phyloP scores from a whole-genome alignment of 257 asterid genomes.

The Solanum sitiens region DNA sequence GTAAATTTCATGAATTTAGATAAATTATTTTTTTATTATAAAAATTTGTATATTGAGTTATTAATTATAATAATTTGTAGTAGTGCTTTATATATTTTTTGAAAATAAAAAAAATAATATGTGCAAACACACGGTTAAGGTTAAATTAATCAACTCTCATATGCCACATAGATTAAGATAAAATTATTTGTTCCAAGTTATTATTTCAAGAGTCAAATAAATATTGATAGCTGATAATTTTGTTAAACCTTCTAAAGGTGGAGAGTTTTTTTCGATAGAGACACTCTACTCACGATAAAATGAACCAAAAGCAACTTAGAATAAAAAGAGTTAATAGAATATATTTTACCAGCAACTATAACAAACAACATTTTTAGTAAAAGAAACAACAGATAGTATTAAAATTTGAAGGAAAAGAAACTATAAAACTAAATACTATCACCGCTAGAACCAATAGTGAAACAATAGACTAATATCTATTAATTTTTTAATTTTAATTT shows the following conservation, averaged over 20 bases:
- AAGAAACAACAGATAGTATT: too few relatives aligned
- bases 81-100: too few relatives aligned
- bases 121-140: too few relatives aligned
- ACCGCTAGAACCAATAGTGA: neutral
- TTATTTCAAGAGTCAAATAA: neutral
- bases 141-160: too few relatives aligned
- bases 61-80: too few relatives aligned
- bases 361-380: too few relatives aligned
- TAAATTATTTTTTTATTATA: too few relatives aligned
- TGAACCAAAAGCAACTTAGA: neutral
- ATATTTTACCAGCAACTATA: neutral
- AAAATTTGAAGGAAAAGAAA: too few relatives aligned
- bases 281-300: neutral
- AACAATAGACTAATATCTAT: neutral
- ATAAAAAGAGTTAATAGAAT: too few relatives aligned
- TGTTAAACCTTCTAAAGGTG: neutral
- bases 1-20: rapidly evolving
- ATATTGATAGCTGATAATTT: neutral
- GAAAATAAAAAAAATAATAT: too few relatives aligned
- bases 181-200: neutral
- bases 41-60: too few relatives aligned
- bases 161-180: neutral
- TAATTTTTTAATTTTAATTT: neutral
- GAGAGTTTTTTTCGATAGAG: too few relatives aligned
- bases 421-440: neutral